Percentiles rank a stretch among this genome's conserved stretches.
phyloP scores from a whole-genome alignment of 1,139 yeast species.

The Scheffersomyces illinoinensis region DNA sequence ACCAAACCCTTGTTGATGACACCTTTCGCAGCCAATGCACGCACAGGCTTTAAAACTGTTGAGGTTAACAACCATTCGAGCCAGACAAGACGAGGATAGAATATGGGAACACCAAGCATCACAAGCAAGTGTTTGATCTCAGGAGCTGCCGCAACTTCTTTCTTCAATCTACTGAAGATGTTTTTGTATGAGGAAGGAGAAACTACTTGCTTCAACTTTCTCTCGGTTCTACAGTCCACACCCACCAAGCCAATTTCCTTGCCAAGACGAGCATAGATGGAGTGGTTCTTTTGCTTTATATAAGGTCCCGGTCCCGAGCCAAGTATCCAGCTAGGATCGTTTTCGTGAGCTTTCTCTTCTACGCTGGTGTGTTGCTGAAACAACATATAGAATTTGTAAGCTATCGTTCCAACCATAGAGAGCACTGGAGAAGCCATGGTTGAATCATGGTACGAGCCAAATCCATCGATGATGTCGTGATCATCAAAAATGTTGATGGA shows the following conservation, averaged over 20 bases:
- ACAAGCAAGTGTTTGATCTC: slow-evolving; percentile 74
- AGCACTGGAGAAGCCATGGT: slow-evolving; percentile 77
- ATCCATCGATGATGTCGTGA: slow-evolving; percentile 95
- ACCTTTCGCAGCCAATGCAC: slow-evolving; percentile 68
- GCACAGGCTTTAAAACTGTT: slow-evolving; percentile 60
- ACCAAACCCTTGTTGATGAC: slow-evolving; percentile 67
- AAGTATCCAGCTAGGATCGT: slow-evolving; percentile 62
- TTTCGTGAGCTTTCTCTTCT: slow-evolving; percentile 36
- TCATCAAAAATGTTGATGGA: slow-evolving; percentile 82
- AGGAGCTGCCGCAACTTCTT: slow-evolving; percentile 53
- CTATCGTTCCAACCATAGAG: slow-evolving; percentile 68
- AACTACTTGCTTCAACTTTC: slow-evolving; percentile 64
- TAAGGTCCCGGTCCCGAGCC: slow-evolving; percentile 60
- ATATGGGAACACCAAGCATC: slow-evolving; percentile 90
- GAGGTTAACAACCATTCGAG: slow-evolving; percentile 73
- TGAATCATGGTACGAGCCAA: slow-evolving; percentile 76
- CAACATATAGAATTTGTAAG: slow-evolving; percentile 83
- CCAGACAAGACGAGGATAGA: slow-evolving; percentile 93
- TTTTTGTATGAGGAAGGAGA: slow-evolving; percentile 53
- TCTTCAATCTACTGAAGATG: slow-evolving; percentile 59
- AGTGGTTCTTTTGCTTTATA: slow-evolving; percentile 63
- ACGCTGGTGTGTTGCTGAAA: slow-evolving; percentile 82
- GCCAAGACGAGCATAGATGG: slow-evolving; percentile 74
- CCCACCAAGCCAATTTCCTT: slow-evolving; percentile 71
- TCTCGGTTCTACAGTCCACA: slow-evolving; percentile 89